Percentiles rank a stretch among this genome's conserved stretches.
Conservation (phyloP, 192 early-diverging fungal genomes). For the Coemansia sp. region DNA sequence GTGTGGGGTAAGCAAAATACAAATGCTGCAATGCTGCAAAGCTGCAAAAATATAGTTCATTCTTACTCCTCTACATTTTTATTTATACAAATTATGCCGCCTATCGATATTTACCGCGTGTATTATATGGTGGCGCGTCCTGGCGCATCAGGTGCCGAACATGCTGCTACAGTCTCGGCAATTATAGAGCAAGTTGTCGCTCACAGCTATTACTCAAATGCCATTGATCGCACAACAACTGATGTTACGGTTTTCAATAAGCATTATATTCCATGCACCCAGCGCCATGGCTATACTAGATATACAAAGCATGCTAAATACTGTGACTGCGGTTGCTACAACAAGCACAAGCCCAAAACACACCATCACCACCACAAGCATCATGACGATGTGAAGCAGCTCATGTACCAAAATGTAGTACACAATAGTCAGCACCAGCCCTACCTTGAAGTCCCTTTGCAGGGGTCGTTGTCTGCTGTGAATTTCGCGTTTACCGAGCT, state of each 20-base stretch:
- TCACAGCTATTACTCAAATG: not conserved
- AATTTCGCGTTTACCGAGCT: constrained; percentile 23
- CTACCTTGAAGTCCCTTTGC: not conserved
- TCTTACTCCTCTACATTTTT: constrained; percentile 5
- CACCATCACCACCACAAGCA: constrained; percentile 9
- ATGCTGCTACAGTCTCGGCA: not conserved
- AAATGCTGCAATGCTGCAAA: not conserved
- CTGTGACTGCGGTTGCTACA: constrained; percentile 4
- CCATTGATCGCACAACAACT: not conserved
- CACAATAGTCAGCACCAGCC: not conserved
- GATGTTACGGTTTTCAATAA: not conserved
- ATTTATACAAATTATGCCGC: constrained; percentile 15
- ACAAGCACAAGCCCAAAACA: constrained; percentile 3
- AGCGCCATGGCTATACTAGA: not conserved
- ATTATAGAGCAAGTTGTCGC: constrained; percentile 13
- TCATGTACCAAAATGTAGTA: not conserved
- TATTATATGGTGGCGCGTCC: constrained; percentile 6
- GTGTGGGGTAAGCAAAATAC: not conserved
- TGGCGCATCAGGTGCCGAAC: not conserved
- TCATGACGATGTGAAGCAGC: not conserved
- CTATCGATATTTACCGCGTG: constrained; percentile 12
- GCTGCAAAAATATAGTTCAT: not conserved
- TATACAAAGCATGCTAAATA: not conserved
- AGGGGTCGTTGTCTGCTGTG: not conserved
- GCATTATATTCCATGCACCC: not conserved